Percentiles rank a stretch among this genome's conserved stretches.
Conservation (phyloP, 2,329 filamentous ascomycete species). For the Neonectria coccinea region DNA sequence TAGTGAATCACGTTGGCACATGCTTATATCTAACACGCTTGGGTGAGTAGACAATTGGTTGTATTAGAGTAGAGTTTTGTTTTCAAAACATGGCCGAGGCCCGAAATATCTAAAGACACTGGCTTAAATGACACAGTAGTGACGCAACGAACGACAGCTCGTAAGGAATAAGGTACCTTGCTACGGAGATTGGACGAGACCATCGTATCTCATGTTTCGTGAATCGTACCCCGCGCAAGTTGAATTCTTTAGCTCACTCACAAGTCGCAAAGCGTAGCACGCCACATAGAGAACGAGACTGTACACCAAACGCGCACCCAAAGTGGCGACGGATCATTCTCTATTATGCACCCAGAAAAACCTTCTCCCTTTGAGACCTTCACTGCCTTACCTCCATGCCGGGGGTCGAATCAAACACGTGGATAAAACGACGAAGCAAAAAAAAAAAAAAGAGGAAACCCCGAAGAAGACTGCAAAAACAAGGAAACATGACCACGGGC, state of each 20-base stretch:
- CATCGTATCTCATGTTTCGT: background rate
- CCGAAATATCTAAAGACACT: too few relatives aligned
- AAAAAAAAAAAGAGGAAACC: constrained; percentile 35
- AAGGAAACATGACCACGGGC: constrained; percentile 43
- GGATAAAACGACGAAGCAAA: constrained; percentile 28
- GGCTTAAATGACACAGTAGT: too few relatives aligned
- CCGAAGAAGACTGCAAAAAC: constrained; percentile 37
- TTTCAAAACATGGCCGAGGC: too few relatives aligned
- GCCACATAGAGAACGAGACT: background rate
- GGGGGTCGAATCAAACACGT: constrained; percentile 28
- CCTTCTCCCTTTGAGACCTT: constrained; percentile 42
- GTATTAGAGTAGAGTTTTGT: too few relatives aligned
- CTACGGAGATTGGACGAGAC: background rate
- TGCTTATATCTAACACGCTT: background rate
- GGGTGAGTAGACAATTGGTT: background rate
- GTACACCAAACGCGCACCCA: constrained; percentile 33
- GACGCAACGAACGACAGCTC: too few relatives aligned
- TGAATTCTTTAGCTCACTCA: constrained; percentile 5
- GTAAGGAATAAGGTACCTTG: background rate
- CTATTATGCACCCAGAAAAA: constrained; percentile 48
- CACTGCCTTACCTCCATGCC: constrained; percentile 45
- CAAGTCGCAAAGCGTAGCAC: background rate
- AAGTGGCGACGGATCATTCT: constrained; percentile 43
- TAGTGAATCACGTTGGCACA: background rate
- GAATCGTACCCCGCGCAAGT: background rate